These are phyloP conservation scores for Saccharomycopsis fermentans DNA, from an alignment of 805 yeast genomes.

Conservation along the genomic window DNA sequence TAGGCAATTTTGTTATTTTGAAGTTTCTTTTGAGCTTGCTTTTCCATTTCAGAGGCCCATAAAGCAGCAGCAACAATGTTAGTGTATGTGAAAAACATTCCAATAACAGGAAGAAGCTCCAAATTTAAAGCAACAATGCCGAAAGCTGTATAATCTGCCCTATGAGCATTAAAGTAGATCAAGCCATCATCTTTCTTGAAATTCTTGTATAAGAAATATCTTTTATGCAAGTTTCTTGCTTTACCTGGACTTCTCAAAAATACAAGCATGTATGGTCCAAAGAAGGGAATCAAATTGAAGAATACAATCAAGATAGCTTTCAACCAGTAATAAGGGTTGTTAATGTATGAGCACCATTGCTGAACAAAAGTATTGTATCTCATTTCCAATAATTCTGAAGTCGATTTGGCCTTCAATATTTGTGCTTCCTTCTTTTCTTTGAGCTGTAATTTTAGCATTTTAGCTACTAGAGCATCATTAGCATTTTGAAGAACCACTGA, in stretches of 20 bases:
- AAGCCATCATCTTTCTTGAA: constrained; percentile 5
- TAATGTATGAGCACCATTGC: constrained; percentile 4
- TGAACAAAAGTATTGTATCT: not conserved
- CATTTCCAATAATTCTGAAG: not conserved
- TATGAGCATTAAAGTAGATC: constrained; percentile 15
- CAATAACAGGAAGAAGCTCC: constrained; percentile 17
- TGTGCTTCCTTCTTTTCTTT: constrained; percentile 1
- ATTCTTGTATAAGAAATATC: constrained; percentile 11
- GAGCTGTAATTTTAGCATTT: not conserved
- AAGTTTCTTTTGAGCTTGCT: constrained; percentile 6
- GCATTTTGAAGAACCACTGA: constrained; percentile 11
- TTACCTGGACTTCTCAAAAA: constrained; percentile 18
- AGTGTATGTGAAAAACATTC: constrained; percentile 17
- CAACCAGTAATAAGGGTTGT: constrained; percentile 15
- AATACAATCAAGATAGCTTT: constrained; percentile 10
- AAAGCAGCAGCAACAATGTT: constrained; percentile 19
- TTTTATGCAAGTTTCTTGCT: constrained; percentile 14
- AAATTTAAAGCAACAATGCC: constrained; percentile 18
- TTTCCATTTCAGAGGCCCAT: constrained; percentile 17
- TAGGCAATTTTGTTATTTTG: constrained; percentile 4
- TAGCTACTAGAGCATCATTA: constrained; percentile 2
- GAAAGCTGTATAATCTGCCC: constrained; percentile 15
- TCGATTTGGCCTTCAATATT: not conserved
- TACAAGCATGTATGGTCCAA: constrained; percentile 17
- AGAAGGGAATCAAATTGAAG: constrained; percentile 17